phyloP scores from a whole-genome alignment of 1,284 basidiomycete species.

The Ceratobasidium sp. region DNA sequence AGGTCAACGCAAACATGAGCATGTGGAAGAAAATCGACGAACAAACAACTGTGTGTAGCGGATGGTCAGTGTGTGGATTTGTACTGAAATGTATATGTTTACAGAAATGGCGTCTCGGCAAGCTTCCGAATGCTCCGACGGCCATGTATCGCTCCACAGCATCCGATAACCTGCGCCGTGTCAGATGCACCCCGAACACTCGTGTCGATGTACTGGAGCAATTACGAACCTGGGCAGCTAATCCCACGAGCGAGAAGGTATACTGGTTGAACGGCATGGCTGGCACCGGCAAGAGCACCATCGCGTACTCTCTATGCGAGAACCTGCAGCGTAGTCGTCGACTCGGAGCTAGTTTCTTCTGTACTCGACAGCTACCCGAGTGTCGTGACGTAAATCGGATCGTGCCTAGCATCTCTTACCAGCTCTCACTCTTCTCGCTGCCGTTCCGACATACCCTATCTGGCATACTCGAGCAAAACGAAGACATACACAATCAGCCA shows the following conservation, averaged over 20 bases:
- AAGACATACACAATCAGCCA: background rate
- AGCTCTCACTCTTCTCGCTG: background rate
- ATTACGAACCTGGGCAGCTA: background rate
- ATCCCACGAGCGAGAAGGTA: background rate
- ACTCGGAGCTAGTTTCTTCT: slow-evolving; percentile 20
- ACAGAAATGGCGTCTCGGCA: background rate
- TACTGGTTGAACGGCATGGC: no score
- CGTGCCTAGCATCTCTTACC: background rate
- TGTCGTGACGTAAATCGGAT: background rate
- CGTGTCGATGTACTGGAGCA: background rate
- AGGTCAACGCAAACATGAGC: slow-evolving; percentile 1
- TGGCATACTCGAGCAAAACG: background rate
- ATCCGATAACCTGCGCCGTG: background rate
- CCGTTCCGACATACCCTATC: background rate
- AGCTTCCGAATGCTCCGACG: background rate
- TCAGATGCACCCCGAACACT: background rate
- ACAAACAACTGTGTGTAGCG: background rate
- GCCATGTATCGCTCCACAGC: background rate
- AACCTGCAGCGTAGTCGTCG: background rate
- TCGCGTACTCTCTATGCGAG: background rate
- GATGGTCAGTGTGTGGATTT: background rate
- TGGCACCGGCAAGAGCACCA: background rate
- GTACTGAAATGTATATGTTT: background rate
- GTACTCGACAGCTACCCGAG: background rate
- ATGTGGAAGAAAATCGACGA: background rate